These are phyloP conservation scores for Dryas integrifolia DNA, from an alignment of 331 rosid genomes.

Conservation along the genomic window DNA sequence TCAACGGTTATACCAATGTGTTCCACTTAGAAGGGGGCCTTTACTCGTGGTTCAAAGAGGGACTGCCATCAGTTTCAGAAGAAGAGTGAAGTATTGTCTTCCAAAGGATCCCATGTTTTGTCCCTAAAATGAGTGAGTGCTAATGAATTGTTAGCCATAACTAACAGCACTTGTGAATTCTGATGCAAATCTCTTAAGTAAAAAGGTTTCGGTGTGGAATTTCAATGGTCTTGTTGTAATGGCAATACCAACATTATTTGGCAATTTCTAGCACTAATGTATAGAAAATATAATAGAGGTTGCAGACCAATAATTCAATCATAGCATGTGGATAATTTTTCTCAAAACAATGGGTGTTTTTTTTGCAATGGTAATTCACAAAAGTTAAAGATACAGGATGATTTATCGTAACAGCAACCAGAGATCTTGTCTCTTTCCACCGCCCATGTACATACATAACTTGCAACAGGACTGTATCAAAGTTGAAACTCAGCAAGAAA, in stretches of 20 bases:
- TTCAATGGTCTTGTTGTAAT: conserved; percentile 10
- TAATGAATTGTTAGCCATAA: neutral
- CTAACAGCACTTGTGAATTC: conserved; percentile 19
- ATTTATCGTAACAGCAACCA: conserved; percentile 10
- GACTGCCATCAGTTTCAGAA: conserved; percentile 53
- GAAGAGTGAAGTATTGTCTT: conserved; percentile 26
- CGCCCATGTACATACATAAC: conserved; percentile 49
- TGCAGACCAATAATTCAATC: conserved; percentile 1
- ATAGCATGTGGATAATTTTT: conserved; percentile 1
- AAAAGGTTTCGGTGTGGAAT: conserved; percentile 4
- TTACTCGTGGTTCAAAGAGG: conserved; percentile 78
- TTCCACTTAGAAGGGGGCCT: conserved; percentile 96
- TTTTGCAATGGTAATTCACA: conserved; percentile 29
- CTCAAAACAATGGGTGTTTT: conserved; percentile 25
- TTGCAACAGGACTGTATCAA: conserved; percentile 33
- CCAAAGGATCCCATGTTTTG: neutral
- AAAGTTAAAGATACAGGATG: conserved; percentile 1
- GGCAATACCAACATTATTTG: neutral
- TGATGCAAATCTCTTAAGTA: conserved; percentile 9
- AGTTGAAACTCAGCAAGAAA: conserved; percentile 29
- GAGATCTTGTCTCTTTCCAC: conserved; percentile 15
- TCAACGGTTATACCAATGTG: conserved; percentile 75
- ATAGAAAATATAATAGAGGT: neutral
- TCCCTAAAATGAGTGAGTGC: conserved; percentile 5
- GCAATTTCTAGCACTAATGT: neutral